A percentile compares a stretch with the other conserved stretches of the same genome.
Evolutionary conservation across 2,329 filamentous ascomycete genomes (phyloP).

Genomic region (Colletotrichum nymphaeae): DNA sequence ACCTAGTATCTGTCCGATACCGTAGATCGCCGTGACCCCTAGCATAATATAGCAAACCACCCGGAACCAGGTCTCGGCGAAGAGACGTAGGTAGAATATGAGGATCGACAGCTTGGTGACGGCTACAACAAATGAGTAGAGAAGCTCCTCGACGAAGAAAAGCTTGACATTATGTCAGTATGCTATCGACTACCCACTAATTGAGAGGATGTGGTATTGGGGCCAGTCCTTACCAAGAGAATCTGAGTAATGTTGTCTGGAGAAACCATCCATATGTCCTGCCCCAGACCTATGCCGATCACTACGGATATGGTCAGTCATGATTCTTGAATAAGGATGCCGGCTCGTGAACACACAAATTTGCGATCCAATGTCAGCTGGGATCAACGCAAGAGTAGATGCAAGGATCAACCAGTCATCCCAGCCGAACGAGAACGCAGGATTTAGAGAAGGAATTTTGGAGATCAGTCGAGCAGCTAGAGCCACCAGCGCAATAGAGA

Average conservation of each 20-base stretch:
- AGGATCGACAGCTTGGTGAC: conserved; percentile 18
- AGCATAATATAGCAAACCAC: neutral
- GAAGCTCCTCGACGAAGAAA: conserved; percentile 18
- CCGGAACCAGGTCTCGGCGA: conserved; percentile 13
- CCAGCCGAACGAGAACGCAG: conserved; percentile 7
- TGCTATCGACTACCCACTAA: neutral
- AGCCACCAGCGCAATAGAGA: conserved; percentile 2
- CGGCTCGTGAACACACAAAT: neutral
- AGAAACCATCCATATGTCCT: conserved; percentile 13
- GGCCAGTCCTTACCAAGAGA: neutral
- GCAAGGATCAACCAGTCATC: conserved; percentile 21
- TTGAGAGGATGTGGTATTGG: neutral
- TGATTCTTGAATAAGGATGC: neutral
- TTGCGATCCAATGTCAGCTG: conserved; percentile 12
- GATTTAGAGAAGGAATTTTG: conserved; percentile 3
- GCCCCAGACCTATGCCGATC: conserved; percentile 2
- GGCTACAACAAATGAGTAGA: conserved; percentile 17
- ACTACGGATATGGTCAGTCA: neutral
- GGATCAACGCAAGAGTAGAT: neutral
- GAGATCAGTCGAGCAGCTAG: neutral
- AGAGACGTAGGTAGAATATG: conserved; percentile 18
- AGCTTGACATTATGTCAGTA: neutral
- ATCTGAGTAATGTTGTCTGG: conserved; percentile 26
- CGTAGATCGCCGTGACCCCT: neutral
- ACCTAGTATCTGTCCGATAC: conserved; percentile 2